These are phyloP conservation scores for Phialocephala sp. DNA, from an alignment of 2,329 filamentous ascomycete genomes.

Conservation along the genomic window DNA sequence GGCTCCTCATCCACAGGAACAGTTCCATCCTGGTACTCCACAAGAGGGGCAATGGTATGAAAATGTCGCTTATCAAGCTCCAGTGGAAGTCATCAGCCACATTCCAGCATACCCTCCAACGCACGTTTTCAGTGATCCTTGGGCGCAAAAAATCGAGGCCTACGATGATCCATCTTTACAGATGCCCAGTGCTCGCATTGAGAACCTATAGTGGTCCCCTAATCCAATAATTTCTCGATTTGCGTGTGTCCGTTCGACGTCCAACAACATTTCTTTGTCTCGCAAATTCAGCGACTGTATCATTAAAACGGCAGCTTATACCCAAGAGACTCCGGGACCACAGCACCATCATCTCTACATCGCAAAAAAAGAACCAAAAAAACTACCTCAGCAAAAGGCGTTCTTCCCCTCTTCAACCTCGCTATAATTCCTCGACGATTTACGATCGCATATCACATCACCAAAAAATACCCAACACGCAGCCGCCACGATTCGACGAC, in stretches of 20 bases:
- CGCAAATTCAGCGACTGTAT: slow-evolving; percentile 32
- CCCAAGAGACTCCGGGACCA: slow-evolving; percentile 35
- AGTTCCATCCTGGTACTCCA: slow-evolving; percentile 47
- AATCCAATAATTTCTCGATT: slow-evolving; percentile 13
- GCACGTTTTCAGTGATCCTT: slow-evolving; percentile 58
- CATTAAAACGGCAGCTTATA: slow-evolving; percentile 34
- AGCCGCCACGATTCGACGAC: slow-evolving; percentile 26
- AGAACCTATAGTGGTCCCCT: slow-evolving; percentile 53
- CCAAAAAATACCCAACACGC: slow-evolving; percentile 23
- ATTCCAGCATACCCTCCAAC: slow-evolving; percentile 57
- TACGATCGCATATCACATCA: slow-evolving; percentile 32
- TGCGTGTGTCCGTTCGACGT: background rate
- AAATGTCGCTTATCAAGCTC: slow-evolving; percentile 57
- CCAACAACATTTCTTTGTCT: slow-evolving; percentile 26
- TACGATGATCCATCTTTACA: slow-evolving; percentile 63
- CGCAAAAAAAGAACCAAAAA: slow-evolving; percentile 14
- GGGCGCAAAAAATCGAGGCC: slow-evolving; percentile 58
- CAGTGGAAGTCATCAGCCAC: slow-evolving; percentile 62
- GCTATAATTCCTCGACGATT: slow-evolving; percentile 29
- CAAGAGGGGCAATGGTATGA: slow-evolving; percentile 61
- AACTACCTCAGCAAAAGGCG: slow-evolving; percentile 21
- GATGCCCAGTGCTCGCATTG: slow-evolving; percentile 63
- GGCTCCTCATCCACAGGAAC: slow-evolving; percentile 45
- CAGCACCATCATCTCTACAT: slow-evolving; percentile 35
- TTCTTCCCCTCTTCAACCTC: slow-evolving; percentile 18